Evolutionary conservation across 805 yeast species (phyloP).

Genomic region (Cyberlindnera lachancei): DNA sequence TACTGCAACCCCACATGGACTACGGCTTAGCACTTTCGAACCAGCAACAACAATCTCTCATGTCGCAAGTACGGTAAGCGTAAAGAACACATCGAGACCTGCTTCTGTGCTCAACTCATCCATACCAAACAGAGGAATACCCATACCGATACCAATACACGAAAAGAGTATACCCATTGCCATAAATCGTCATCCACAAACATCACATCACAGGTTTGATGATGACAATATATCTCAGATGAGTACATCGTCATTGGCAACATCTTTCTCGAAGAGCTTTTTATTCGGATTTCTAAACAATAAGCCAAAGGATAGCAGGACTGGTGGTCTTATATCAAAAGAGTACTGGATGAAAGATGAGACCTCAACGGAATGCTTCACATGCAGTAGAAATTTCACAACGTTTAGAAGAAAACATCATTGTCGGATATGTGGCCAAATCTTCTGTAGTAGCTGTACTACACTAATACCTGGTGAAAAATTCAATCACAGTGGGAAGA

Average conservation of each 20-base stretch:
- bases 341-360: constrained; percentile 97
- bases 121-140: constrained; percentile 11
- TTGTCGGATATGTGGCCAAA: constrained; percentile 93
- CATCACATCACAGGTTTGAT: constrained; percentile 21
- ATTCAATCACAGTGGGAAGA: constrained; percentile 57
- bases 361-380: constrained; percentile 79
- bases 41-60: constrained; percentile 14
- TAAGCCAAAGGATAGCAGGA: constrained; percentile 19
- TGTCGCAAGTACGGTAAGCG: constrained; percentile 13
- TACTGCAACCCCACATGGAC: constrained; percentile 15
- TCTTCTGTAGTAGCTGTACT: constrained; percentile 83
- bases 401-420: constrained; percentile 91
- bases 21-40: constrained; percentile 17
- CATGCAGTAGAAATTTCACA: constrained; percentile 72
- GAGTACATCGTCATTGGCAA: constrained; percentile 34
- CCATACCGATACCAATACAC: no score
- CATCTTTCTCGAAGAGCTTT: constrained; percentile 35
- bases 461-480: constrained; percentile 57
- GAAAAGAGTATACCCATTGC: constrained; percentile 15
- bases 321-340: constrained; percentile 30
- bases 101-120: constrained; percentile 13
- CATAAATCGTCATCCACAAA: constrained; percentile 10
- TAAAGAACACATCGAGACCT: constrained; percentile 15
- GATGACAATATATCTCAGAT: constrained; percentile 28
- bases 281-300: constrained; percentile 34